Conservation (phyloP, 2,329 filamentous ascomycete species). For the Fusarium sp. region DNA sequence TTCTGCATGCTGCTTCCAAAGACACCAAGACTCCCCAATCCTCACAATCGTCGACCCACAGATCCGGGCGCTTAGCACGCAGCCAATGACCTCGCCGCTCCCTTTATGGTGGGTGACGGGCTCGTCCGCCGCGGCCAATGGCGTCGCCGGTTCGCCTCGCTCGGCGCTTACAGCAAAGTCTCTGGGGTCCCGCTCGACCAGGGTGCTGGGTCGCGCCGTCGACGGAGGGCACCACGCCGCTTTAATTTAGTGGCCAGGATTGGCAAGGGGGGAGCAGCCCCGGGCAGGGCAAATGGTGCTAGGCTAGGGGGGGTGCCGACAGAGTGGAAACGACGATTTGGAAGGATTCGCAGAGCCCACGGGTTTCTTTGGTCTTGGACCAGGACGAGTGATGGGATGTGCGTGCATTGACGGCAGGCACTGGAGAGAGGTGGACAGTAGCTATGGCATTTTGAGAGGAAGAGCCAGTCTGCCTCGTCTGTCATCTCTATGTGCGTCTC, state of each 20-base stretch:
- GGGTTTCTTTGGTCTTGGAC: background rate
- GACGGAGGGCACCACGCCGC: constrained; percentile 37
- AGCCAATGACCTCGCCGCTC: constrained; percentile 52
- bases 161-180: constrained; percentile 54
- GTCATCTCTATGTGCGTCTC: constrained; percentile 24
- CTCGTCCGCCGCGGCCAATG: constrained; percentile 50
- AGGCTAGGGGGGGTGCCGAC: constrained; percentile 30
- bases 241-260: constrained; percentile 38
- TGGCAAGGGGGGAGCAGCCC: background rate
- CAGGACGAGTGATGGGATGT: constrained; percentile 15
- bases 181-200: constrained; percentile 41
- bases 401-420: constrained; percentile 1
- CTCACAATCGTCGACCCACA: constrained; percentile 43
- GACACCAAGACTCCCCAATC: constrained; percentile 24
- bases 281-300: background rate
- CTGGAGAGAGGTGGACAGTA: background rate
- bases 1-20: constrained; percentile 45
- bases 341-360: constrained; percentile 22
- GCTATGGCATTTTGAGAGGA: background rate
- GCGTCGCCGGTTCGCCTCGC: constrained; percentile 29
- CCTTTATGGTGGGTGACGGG: constrained; percentile 53
- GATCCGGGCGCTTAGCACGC: constrained; percentile 53
- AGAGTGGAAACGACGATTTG: constrained; percentile 20
- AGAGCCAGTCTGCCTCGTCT: constrained; percentile 10
- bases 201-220: constrained; percentile 48